Evolutionary conservation across 805 yeast genomes (phyloP), one percentile per base, ranked within the genome.

Genomic region (Torulaspora delbrueckii): DNA sequence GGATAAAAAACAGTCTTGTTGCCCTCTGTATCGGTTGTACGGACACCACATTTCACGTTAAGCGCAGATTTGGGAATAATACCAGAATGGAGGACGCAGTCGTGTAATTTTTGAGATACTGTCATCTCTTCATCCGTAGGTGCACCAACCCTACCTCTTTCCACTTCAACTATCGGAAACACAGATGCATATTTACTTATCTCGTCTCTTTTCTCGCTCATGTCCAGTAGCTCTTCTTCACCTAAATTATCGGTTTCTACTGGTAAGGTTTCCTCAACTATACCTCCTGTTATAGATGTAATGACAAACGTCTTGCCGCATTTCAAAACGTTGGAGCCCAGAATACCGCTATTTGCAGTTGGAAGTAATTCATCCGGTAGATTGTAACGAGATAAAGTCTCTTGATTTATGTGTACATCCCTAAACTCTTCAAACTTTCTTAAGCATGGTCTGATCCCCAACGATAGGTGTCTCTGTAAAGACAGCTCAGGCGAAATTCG

Each of bases 41-140:
- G 76, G 42, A 77, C 61, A 42, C 80, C 76, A 13, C 62, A 60
- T 16, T 54, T 43, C 2, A 63, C 63, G 54, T 74, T 73, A 47
- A 84, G 68, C 5, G 84, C 73, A 22, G 73, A 61, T 35, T 69
- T 67, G 2, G 75, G 66, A 14, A 84, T 62, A 18, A 84, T 50
- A 24, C 77, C 76, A 9, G 85, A 76, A 50, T 79, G 81, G 37
- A 76, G 64, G 4, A 87, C 60, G 4, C 77, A 68, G 52, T 85
- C 85, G 55, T 79, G 79, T 19, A 86, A 55, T 47, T 70, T 70
- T 61, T 86, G 95, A 1, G 86, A 77, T 16, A 84, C 58, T 25
- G 76, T 78, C 81, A 84, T 86, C 60, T 88, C 96, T 65, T 88
- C 96, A 55, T 82, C 86, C 1, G 90, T 79, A 24, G 96, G 95